These are phyloP conservation scores for Coemansia reversa DNA, from an alignment of 192 early-diverging fungal genomes.

Conservation along the genomic window DNA sequence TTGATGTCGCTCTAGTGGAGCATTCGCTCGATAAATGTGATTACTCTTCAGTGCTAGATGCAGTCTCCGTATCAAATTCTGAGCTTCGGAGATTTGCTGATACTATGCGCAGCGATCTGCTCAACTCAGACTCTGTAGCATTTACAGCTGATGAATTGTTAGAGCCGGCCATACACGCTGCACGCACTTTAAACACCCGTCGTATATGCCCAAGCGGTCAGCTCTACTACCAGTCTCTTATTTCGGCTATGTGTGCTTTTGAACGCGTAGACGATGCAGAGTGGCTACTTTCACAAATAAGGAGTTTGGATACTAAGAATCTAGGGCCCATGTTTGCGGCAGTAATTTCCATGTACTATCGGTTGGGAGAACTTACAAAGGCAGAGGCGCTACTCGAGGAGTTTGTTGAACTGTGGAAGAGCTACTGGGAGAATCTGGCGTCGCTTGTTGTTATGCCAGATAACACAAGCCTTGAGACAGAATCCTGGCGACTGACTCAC, in stretches of 20 bases:
- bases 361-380: background rate
- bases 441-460: conserved; percentile 21
- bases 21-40: background rate
- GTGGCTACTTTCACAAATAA: conserved; percentile 17
- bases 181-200: conserved; percentile 4
- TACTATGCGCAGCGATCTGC: background rate
- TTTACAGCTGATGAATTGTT: conserved; percentile 1
- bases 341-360: conserved; percentile 47
- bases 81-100: background rate
- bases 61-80: background rate
- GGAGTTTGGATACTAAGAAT: conserved; percentile 4
- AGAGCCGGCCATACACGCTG: conserved; percentile 13
- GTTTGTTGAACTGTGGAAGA: conserved; percentile 11
- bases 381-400: conserved; percentile 20
- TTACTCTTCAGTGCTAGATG: background rate
- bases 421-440: conserved; percentile 9
- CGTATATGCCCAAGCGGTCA: background rate
- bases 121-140: background rate
- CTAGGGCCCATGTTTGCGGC: conserved; percentile 12
- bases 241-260: conserved; percentile 21
- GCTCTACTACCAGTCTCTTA: conserved; percentile 4
- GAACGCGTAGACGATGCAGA: conserved; percentile 27
- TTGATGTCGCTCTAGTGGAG: background rate
- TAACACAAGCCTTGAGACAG: conserved; percentile 16
- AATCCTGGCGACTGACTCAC: conserved; percentile 27